These are phyloP conservation scores for Podila horticola DNA, from an alignment of 192 early-diverging fungal genomes.

Conservation along the genomic window DNA sequence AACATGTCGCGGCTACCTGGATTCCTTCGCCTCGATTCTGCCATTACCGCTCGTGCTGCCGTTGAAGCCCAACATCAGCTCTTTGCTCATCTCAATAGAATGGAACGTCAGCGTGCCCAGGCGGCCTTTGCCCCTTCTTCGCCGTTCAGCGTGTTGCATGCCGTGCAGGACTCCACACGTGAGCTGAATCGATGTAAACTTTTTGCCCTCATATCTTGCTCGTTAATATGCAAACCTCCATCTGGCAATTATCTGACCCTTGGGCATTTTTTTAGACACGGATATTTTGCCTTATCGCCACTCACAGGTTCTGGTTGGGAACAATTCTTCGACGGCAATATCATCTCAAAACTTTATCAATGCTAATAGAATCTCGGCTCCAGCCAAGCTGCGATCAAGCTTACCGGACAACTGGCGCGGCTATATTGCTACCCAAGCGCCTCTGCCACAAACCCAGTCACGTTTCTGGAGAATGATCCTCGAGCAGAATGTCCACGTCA, in stretches of 20 bases:
- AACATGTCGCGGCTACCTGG: slow-evolving; percentile 15
- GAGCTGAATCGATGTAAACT: slow-evolving; percentile 55
- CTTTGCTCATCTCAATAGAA: slow-evolving; percentile 13
- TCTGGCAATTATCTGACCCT: slow-evolving; percentile 3
- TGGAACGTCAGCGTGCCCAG: slow-evolving; percentile 24
- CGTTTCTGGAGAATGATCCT: slow-evolving; percentile 95
- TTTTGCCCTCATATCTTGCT: neutral
- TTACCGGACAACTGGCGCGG: slow-evolving; percentile 51
- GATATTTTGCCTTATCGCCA: slow-evolving; percentile 36
- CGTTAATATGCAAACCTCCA: neutral
- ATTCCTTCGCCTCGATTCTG: slow-evolving; percentile 24
- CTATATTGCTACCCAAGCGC: slow-evolving; percentile 94
- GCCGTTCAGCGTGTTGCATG: slow-evolving; percentile 18
- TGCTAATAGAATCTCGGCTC: slow-evolving; percentile 76
- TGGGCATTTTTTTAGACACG: slow-evolving; percentile 12
- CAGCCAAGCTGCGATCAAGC: slow-evolving; percentile 46
- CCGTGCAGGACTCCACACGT: neutral
- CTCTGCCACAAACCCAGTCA: slow-evolving; percentile 73
- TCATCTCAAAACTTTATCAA: slow-evolving; percentile 69
- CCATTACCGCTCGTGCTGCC: neutral
- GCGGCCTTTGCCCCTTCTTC: slow-evolving; percentile 6
- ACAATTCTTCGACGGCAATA: neutral
- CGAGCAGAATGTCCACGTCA: slow-evolving; percentile 78
- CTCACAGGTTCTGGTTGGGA: slow-evolving; percentile 12
- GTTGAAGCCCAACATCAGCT: slow-evolving; percentile 3